Base-by-base conservation (phyloP, 208 protist species). In the Acanthamoeba lenticulata region DNA sequence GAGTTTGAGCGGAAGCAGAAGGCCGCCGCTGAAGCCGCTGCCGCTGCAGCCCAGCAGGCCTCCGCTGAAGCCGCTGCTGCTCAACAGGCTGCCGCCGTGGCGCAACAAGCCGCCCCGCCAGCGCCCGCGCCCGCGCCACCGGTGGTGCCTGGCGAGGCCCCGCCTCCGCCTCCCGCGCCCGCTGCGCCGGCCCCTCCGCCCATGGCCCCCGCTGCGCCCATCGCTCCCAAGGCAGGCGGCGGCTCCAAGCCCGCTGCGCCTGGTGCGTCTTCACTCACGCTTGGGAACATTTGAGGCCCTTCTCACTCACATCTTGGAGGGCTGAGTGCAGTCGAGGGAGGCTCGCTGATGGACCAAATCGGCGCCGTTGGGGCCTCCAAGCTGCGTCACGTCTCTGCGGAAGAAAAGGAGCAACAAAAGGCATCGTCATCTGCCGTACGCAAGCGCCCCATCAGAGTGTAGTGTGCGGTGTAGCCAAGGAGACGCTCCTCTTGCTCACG, bases 271-370 rank as follows among this genome's bases (percentile, higher is more conserved):
- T 42, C 1, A 27, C 60, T 69, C 29, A 1, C 24, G 21, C 6
- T 38, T 69, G 11, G 11, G 45, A n/a, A n/a, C n/a, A 5, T 52
- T 69, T 42, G 11, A 32, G 24, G n/a, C 32, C 29, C n/a, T 32
- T 27, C 60, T 69, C 11, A 6, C n/a, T 42, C n/a, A 4, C 9
- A 15, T 15, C 4, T 74, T 13, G 13, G 1, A 32, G 13, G 38
- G 19, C 27, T 45, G 32, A 17, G 21, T 38, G 36, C 69, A 79
- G 40, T 17, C 15, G 36, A 42, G 5, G 69, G 69, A 7, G 69
- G 32, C 5, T 79, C 69, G 36, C 40, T 79, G 69, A 79, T 79
- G 69, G 69, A 79, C 24, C 36, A 79, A 29, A 79, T 79, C 69
- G 69, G 69, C 32, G 0, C 36, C 19, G 24, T 79, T 5, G 69